Base-by-base conservation (phyloP, 2,329 filamentous ascomycete species). In the Talaromyces sp. region DNA sequence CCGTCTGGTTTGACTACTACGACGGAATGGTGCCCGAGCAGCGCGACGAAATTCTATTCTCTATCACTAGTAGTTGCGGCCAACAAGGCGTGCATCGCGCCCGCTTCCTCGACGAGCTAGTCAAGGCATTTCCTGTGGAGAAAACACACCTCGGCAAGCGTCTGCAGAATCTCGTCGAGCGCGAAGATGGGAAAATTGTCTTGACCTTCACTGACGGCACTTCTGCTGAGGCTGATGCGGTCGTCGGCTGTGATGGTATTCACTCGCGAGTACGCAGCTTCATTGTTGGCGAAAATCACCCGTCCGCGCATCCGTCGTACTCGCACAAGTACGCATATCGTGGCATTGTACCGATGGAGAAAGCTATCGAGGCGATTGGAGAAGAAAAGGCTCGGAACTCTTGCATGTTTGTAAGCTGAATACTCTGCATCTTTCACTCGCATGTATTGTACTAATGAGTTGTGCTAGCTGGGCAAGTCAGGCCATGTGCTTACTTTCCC, bases 131-230 rank as follows among this genome's bases (percentile, higher is more conserved):
- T 19, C 74, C 73, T 1, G 3, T 19, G 2, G 67, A 68, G 2
- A 64, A 68, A 38, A 67, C 69, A 27, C 69, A 70, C 51, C 75
- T 76, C 56, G 68, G 71, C n/a, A 76, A 75, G 58, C 55, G 72
- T 4, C 24, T 76, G 21, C 62, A 63, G 0, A 52, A 35, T 4
- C 38, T 73, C 13, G 21, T 24, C 1, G 64, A 72, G 17, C 55
- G 43, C 0, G 55, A n/a, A 2, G 60, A 64, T 4, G 65, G 52
- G 11, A 54, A 5, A 26, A 4, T 50, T 5, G 19, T 50, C 2
- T 21, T 50, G 13, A 26, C 1, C 13, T 50, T 50, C 5, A 50
- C 43, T 13, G 43, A 50, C 24, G 24, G 13, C 19, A 50, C 43
- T 10, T 13, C 19, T 21, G 43, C 19, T 9, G 19, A 26, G 19